Evolutionary conservation across 306 rosid species (phyloP).

Genomic region (Medicago lupulina): DNA sequence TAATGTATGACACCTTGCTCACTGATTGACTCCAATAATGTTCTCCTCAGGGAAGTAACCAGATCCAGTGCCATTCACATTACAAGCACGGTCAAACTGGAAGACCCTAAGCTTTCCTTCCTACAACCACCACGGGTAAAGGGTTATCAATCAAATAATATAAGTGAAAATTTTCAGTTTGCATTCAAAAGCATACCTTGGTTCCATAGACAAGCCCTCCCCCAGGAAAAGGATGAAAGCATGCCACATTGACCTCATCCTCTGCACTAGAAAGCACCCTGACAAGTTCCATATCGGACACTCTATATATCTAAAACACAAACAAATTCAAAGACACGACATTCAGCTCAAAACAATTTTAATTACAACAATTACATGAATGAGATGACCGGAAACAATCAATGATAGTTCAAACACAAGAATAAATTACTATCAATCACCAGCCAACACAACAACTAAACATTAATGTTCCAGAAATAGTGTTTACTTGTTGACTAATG

Average conservation of each 20-base stretch:
- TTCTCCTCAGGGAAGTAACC: constrained; percentile 56
- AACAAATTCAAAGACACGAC: constrained; percentile 28
- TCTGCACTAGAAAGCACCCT: constrained; percentile 96
- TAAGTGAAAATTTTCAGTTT: constrained; percentile 30
- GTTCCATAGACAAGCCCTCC: constrained; percentile 99
- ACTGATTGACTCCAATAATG: constrained; percentile 42
- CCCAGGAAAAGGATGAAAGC: constrained; percentile 96
- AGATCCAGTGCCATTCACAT: constrained; percentile 47
- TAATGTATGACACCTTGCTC: constrained; percentile 45
- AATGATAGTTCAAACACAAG: constrained; percentile 18
- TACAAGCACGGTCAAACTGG: constrained; percentile 49
- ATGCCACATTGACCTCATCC: constrained; percentile 97
- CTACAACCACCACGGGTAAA: constrained; percentile 52
- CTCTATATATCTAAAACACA: constrained; percentile 80
- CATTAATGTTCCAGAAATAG: constrained; percentile 20
- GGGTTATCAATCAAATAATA: constrained; percentile 30
- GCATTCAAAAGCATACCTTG: constrained; percentile 66
- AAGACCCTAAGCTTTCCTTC: constrained; percentile 92
- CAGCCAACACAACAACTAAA: constrained; percentile 1
- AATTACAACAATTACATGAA: constrained; percentile 24
- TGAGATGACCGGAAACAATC: constrained; percentile 15
- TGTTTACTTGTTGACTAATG: background rate
- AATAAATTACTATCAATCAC: background rate
- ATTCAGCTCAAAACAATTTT: constrained; percentile 33
- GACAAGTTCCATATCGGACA: constrained; percentile 97